Evolutionary conservation across 164 flowering plant species (phyloP).

Genomic region (Aristolochia californica): DNA sequence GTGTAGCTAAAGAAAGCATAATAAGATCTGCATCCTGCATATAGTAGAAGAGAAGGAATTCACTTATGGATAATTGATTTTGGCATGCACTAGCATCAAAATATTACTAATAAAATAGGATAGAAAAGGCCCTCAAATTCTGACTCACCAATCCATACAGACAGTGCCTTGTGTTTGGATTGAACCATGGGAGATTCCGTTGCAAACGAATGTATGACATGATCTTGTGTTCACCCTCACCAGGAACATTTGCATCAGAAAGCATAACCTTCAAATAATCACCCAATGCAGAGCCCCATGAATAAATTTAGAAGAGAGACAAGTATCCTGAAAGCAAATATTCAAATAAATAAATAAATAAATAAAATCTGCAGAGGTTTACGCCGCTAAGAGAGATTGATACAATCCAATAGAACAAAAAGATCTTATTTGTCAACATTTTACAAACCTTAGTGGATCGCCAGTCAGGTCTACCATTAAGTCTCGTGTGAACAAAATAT

Average conservation of each 20-base stretch:
- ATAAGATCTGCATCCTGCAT: conserved; percentile 93
- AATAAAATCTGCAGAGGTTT: conserved; percentile 38
- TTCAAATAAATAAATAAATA: conserved; percentile 18
- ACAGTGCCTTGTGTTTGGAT: conserved; percentile 96
- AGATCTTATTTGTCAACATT: not conserved
- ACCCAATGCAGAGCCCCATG: conserved; percentile 64
- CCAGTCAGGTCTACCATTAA: conserved; percentile 76
- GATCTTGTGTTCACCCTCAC: conserved; percentile 98
- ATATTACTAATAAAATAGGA: not conserved
- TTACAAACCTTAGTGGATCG: conserved; percentile 47
- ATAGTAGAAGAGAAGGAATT: not conserved
- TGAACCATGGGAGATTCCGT: conserved; percentile 74
- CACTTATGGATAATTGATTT: not conserved
- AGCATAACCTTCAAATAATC: conserved; percentile 96
- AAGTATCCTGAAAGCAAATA: conserved; percentile 50
- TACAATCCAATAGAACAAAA: conserved; percentile 24
- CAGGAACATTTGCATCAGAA: conserved; percentile 97
- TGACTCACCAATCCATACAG: conserved; percentile 74
- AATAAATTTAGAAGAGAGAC: conserved; percentile 46
- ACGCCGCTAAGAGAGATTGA: conserved; percentile 36
- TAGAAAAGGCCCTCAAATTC: not conserved
- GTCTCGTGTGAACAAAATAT: conserved; percentile 64
- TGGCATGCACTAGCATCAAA: not conserved
- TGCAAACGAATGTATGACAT: conserved; percentile 92
- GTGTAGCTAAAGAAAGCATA: conserved; percentile 90